Base-by-base conservation (phyloP, 2,329 filamentous ascomycete species). In the Aspergillus carbonarius region DNA sequence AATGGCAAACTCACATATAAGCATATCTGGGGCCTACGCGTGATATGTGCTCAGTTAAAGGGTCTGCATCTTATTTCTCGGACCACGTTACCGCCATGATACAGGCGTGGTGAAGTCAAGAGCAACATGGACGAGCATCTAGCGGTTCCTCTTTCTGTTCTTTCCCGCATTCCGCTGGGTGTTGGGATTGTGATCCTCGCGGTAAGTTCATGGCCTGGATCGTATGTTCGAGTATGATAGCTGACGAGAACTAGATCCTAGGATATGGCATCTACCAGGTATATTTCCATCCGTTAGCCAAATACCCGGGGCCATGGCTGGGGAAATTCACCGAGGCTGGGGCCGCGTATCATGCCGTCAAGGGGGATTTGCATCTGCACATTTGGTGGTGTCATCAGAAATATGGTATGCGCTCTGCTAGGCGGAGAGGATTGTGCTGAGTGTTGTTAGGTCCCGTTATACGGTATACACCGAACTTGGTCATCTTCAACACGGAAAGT, bases 311-410 rank as follows among this genome's bases (percentile, higher is more conserved):
- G 5, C 48, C 48, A 37, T 50, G 48, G 48, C 17, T 50, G 4
- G 48, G 48, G 8, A 50, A 50, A 17, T 50, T 50, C 48, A 50
- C 48, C 17, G 48, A 50, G 20, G 48, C 48, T 8, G 48, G 48
- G 30, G 48, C 48, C 4, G 48, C 48, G 17, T 50, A 50, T 50
- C 48, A 50, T 50, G 48, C 48, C 17, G 48, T 50, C 4, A 50
- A 50, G 30, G 48, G 48, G 15, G 48, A 50, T 9, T 37, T 50
- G 18, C 48, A 50, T 50, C 17, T 50, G n/a, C 48, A 50, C 10
- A 50, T 50, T 12, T 50, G 48, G 48, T 50, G 48, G 48, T 50
- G 48, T 35, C 48, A 50, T 35, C 48, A 50, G 48, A 50, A 23
- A 35, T 50, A 50, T 20, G 48, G 48, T 50, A 23, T 37, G 17